These are phyloP conservation scores for Capsaspora owczarzaki DNA, from an alignment of 78 protist species.

Conservation along the genomic window DNA sequence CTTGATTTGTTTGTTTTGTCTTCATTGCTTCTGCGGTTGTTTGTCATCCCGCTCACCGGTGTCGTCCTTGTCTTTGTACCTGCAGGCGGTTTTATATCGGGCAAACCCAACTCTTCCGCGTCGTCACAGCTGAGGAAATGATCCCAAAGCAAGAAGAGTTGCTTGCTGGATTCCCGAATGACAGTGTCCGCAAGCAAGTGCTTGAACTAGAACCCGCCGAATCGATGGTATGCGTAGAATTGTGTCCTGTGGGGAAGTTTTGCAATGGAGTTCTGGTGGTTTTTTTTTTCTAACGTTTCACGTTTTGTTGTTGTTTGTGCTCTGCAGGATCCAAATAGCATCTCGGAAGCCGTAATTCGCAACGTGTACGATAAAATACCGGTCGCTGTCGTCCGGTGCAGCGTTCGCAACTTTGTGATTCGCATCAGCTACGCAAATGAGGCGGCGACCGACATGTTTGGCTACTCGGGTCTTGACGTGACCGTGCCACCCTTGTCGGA, in stretches of 20 bases:
- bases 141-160: neutral
- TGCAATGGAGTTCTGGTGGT: no score
- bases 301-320: no score
- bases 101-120: neutral
- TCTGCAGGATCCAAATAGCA: no score
- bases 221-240: no score
- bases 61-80: neutral
- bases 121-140: neutral
- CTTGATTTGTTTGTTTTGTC: neutral
- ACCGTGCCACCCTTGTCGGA: neutral
- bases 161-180: no score
- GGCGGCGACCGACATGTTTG: neutral
- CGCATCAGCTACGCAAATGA: neutral
- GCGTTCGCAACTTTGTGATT: neutral
- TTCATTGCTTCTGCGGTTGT: neutral
- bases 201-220: no score
- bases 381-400: neutral
- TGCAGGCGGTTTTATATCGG: neutral
- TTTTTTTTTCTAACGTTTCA: no score
- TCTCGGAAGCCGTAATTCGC: neutral
- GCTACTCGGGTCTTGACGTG: neutral
- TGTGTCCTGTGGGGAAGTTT: no score
- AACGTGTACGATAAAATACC: neutral
- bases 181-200: no score
- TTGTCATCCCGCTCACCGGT: neutral